Base-by-base conservation (phyloP, 2,329 filamentous ascomycete species). In the Westerdykella aurantiaca region DNA sequence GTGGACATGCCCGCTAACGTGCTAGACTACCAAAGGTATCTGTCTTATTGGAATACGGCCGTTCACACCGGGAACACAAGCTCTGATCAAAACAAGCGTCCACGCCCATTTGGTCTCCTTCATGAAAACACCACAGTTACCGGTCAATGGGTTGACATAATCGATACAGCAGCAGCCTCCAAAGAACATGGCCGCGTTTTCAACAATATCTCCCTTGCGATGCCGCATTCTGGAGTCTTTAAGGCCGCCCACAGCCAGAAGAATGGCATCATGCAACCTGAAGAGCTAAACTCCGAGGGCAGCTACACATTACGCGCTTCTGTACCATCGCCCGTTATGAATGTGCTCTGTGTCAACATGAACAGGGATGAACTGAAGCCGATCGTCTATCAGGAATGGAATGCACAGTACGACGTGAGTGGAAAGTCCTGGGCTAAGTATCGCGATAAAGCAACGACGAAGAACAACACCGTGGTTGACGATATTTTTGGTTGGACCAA, bases 131-230 rank as follows among this genome's bases (percentile, higher is more conserved):
- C 83, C 0, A 88, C 85, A 0, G 72, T 90, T 43, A 74, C 69
- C 1, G 82, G 80, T 0, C 73, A 79, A 2, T 93, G 86, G 86
- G 80, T 89, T 31, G 74, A 85, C 44, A 67, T 73, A 7, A 67
- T 73, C 29, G 72, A 86, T 43, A 75, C 81, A 14, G 72, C 72
- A 0, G 62, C 68, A 3, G 68, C 72, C 0, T 83, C 75, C 4
- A 58, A 71, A 4, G 58, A 72, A 10, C 62, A 78, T 42, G 67
- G 70, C 0, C 73, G 85, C 21, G 73, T 85, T 31, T 70, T 91
- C 55, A 86, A 89, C 60, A 89, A 90, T 50, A 79, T 88, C 21
- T 86, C 83, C 0, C 73, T 90, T 51, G 85, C 85, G 0, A 83
- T 90, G 76, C 87, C 87, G 0, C 87, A 93, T 54, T 73, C 81